Percentiles rank a stretch among this genome's conserved stretches.
Evolutionary conservation across 2,329 filamentous ascomycete genomes (phyloP).

Genomic region (Setomelanomma holmii): DNA sequence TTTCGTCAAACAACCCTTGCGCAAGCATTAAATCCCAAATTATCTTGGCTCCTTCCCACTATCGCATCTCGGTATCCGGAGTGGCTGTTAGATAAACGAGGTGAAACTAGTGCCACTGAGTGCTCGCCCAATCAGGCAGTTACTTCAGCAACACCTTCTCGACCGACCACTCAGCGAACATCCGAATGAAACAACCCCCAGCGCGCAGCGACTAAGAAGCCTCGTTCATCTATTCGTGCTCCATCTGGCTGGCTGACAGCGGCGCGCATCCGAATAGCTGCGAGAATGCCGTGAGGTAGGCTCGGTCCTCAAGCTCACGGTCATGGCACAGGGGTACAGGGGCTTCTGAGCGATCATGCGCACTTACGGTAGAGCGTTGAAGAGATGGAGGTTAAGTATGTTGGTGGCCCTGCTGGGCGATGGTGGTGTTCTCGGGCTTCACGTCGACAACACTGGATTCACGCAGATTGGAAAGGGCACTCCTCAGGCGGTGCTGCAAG

Average conservation of each 20-base stretch:
- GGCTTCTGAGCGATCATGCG: slow-evolving; percentile 9
- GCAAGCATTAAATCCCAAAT: background rate
- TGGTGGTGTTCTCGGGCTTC: background rate
- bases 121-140: slow-evolving; percentile 19
- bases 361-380: background rate
- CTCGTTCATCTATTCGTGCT: background rate
- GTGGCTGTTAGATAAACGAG: slow-evolving; percentile 8
- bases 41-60: slow-evolving; percentile 1
- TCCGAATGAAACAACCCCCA: background rate
- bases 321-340: slow-evolving; percentile 5
- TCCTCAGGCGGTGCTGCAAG: slow-evolving; percentile 6
- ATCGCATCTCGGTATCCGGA: slow-evolving; percentile 1
- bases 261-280: slow-evolving; percentile 3
- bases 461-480: background rate
- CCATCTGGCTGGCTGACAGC: slow-evolving; percentile 13
- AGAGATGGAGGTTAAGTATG: slow-evolving; percentile 13
- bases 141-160: slow-evolving; percentile 9
- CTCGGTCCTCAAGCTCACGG: slow-evolving; percentile 3
- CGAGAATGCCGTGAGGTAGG: slow-evolving; percentile 10
- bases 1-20: background rate
- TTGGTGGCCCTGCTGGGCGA: slow-evolving; percentile 1
- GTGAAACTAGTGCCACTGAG: slow-evolving; percentile 7
- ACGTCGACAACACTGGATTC: slow-evolving; percentile 3
- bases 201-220: background rate
- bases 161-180: background rate